Base-by-base conservation (phyloP, 495 filamentous ascomycete genomes). In the Penicillium cataractarum region DNA sequence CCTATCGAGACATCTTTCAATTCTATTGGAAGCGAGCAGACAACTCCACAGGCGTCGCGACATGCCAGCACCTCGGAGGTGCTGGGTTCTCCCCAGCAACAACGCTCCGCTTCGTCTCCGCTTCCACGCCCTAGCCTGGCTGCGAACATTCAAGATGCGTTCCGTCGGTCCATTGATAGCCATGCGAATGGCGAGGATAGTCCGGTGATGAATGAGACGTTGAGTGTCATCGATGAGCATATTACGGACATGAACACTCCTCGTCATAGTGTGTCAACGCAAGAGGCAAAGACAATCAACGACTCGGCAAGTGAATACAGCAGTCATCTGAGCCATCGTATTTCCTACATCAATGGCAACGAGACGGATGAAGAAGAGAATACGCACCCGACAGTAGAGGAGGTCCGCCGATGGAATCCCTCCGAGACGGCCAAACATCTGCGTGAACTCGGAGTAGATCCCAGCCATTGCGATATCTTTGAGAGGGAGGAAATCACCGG, bases 191-290 rank as follows among this genome's bases (percentile, higher is more conserved):
- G 78, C 35, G 78, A 86, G 64, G 84, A 87, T 27, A 93, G 91
- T 69, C 91, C 93, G 3, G 93, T 98, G 27, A 91, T 99, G 82
- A 92, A 96, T 70, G 94, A 99, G 70, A 98, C 96, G 0, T 76
- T 99, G 60, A 97, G 92, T 67, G 96, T 98, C 33, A 99, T 99
- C 68, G 86, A 99, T 69, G 96, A 99, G 75, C 96, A 97, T 72
- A 98, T 99, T 51, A 97, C 92, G 26, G 92, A 97, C 71, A 88
- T 99, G 77, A 88, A 88, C 71, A 92, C 88, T 6, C 86, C 92
- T 48, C 84, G 87, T 40, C 84, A 87, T 55, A 85, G 85, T 50
- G 65, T 84, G 32, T 68, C 73, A 9, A 74, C 74, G 21, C 80
- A 76, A 55, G 85, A 87, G 32, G 79, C 82, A 35, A 78, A 81